Conservation (phyloP, 495 filamentous ascomycete species). For the Penicillium ochrochloron region DNA sequence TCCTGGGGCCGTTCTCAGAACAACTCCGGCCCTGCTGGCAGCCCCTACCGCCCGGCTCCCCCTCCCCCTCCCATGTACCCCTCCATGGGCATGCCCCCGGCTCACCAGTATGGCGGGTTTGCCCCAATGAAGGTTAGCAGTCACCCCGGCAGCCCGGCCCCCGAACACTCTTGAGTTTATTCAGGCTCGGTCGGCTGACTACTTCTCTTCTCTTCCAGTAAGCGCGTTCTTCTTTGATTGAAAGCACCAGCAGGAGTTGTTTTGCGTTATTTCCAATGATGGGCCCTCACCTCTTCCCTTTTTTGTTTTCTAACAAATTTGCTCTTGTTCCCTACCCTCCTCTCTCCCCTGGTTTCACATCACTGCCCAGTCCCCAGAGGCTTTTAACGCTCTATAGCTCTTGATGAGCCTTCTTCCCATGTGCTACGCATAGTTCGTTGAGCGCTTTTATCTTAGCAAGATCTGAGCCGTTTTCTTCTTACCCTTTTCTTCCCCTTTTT, state of each 20-base stretch:
- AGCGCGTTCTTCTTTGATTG: conserved; percentile 49
- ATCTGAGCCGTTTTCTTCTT: conserved; percentile 40
- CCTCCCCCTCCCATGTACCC: conserved; percentile 87
- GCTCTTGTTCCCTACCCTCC: conserved; percentile 37
- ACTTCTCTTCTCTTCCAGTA: conserved; percentile 39
- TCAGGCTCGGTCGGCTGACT: conserved; percentile 41
- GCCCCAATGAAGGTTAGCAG: conserved; percentile 74
- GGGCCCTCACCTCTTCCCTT: conserved; percentile 31
- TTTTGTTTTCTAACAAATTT: conserved; percentile 47
- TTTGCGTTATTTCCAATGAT: conserved; percentile 53
- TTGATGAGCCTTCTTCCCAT: conserved; percentile 52
- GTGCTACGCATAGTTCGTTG: conserved; percentile 52
- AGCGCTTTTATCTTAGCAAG: conserved; percentile 54
- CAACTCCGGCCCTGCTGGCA: conserved; percentile 96
- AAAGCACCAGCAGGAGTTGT: conserved; percentile 55
- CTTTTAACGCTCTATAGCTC: conserved; percentile 45
- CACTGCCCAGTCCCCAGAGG: conserved; percentile 21
- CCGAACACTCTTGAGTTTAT: conserved; percentile 37
- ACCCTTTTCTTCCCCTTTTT: conserved; percentile 14
- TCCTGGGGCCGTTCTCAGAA: conserved; percentile 99
- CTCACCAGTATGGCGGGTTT: conserved; percentile 74
- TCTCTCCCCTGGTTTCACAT: conserved; percentile 24
- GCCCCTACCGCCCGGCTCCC: conserved; percentile 93
- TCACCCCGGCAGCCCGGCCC: conserved; percentile 39
- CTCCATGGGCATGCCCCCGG: conserved; percentile 79